Conservation (phyloP, 257 asterid genomes). For the Scutellaria baicalensis region DNA sequence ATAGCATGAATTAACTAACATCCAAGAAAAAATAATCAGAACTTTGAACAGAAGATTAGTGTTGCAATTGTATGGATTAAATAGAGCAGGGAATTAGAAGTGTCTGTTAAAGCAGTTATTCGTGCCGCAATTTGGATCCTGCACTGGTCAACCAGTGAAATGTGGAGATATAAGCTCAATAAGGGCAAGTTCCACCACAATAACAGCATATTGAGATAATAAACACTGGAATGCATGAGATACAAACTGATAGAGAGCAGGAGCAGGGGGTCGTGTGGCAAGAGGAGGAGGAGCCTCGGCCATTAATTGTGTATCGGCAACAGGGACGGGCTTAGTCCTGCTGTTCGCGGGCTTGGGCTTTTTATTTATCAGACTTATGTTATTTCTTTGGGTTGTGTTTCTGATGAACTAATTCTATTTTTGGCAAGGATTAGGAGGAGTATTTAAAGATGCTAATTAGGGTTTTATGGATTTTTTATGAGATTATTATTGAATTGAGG, state of each 20-base stretch:
- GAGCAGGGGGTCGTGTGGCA: too few species aligned
- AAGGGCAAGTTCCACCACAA: background rate
- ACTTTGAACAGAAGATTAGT: background rate
- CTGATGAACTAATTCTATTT: too few species aligned
- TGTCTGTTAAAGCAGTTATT: background rate
- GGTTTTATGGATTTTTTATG: too few species aligned
- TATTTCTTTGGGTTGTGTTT: too few species aligned
- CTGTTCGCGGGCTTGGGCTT: too few species aligned
- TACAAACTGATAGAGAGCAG: background rate
- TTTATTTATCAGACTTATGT: too few species aligned
- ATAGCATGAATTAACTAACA: background rate
- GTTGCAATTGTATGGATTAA: background rate
- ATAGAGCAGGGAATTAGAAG: background rate
- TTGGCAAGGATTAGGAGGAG: too few species aligned
- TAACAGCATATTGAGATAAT: background rate
- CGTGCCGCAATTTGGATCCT: background rate
- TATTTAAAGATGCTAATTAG: too few species aligned
- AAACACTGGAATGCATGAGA: background rate
- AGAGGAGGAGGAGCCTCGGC: too few species aligned
- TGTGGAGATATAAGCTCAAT: background rate
- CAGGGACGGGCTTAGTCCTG: too few species aligned
- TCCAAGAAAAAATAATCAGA: background rate
- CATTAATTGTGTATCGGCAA: too few species aligned
- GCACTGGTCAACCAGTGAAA: background rate
- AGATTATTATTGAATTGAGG: too few species aligned